A percentile compares a stretch with the other conserved stretches of the same genome.
Evolutionary conservation across 2,329 filamentous ascomycete genomes (phyloP).

Genomic region (Clonostachys rhizophaga): DNA sequence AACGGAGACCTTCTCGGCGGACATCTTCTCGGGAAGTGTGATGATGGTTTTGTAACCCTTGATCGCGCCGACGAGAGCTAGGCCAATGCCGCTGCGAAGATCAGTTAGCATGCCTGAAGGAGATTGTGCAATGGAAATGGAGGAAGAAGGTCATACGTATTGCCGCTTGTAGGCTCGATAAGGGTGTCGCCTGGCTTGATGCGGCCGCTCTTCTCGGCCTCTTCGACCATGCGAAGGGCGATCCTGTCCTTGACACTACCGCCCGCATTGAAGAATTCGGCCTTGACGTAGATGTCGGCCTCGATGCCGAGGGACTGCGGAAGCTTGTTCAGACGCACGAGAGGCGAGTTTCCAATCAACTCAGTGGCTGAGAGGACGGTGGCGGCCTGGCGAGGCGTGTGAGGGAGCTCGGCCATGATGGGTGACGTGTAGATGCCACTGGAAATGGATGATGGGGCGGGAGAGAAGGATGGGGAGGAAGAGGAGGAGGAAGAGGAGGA

Average conservation of each 20-base stretch:
- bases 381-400: conserved; percentile 21
- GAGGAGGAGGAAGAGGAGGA: too few relatives aligned
- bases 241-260: conserved; percentile 95
- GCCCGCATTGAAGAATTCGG: conserved; percentile 90
- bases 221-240: conserved; percentile 94
- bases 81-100: conserved; percentile 68
- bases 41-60: conserved; percentile 99
- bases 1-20: conserved; percentile 93
- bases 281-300: conserved; percentile 84
- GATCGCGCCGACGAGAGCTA: conserved; percentile 89
- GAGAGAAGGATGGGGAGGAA: too few relatives aligned
- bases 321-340: conserved; percentile 89
- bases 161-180: conserved; percentile 96
- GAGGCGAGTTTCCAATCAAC: conserved; percentile 93
- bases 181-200: conserved; percentile 97
- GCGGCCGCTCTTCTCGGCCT: conserved; percentile 83
- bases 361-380: conserved; percentile 65
- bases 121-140: neutral
- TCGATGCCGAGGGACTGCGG: conserved; percentile 87
- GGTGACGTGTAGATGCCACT: neutral
- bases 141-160: conserved; percentile 53
- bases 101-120: conserved; percentile 12
- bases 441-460: too few relatives aligned
- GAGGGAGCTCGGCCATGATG: conserved; percentile 17
- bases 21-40: conserved; percentile 99